A percentile compares a stretch with the other conserved stretches of the same genome.
Conservation (phyloP, 306 rosid species). For the Rosa persica region DNA sequence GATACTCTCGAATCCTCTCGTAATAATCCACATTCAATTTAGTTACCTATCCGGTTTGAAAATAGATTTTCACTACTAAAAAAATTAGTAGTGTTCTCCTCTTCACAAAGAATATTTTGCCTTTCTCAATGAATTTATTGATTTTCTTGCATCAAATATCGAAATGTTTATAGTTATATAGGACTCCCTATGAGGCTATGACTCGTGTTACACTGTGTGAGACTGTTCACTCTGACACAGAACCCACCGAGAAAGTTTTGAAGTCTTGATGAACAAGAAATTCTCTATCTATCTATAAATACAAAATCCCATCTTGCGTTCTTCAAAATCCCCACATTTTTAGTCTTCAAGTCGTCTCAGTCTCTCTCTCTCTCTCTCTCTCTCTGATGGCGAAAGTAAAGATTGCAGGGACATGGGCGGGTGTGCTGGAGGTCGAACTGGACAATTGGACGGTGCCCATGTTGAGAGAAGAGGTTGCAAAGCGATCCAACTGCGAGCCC, state of each 20-base stretch:
- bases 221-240: neutral
- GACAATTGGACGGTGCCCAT: slow-evolving; percentile 62
- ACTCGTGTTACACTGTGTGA: too few species aligned
- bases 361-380: too few species aligned
- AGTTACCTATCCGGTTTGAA: too few species aligned
- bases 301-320: neutral
- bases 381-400: slow-evolving; percentile 73
- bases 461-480: slow-evolving; percentile 64
- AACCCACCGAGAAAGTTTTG: neutral
- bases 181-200: too few species aligned
- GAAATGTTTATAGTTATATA: too few species aligned
- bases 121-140: too few species aligned
- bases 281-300: neutral
- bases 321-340: neutral
- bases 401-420: slow-evolving; percentile 84
- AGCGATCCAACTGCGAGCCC: slow-evolving; percentile 55
- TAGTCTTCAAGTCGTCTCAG: neutral
- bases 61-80: too few species aligned
- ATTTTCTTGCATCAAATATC: too few species aligned
- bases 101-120: too few species aligned
- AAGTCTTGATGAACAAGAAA: slow-evolving; percentile 5
- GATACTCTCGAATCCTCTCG: too few species aligned
- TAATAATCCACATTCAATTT: too few species aligned
- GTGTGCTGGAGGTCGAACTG: slow-evolving; percentile 64
- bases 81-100: too few species aligned